Percentiles rank a stretch among this genome's conserved stretches.
These are phyloP conservation scores for Candida neerlandica DNA, from an alignment of 1,139 yeast species.

Conservation along the genomic window DNA sequence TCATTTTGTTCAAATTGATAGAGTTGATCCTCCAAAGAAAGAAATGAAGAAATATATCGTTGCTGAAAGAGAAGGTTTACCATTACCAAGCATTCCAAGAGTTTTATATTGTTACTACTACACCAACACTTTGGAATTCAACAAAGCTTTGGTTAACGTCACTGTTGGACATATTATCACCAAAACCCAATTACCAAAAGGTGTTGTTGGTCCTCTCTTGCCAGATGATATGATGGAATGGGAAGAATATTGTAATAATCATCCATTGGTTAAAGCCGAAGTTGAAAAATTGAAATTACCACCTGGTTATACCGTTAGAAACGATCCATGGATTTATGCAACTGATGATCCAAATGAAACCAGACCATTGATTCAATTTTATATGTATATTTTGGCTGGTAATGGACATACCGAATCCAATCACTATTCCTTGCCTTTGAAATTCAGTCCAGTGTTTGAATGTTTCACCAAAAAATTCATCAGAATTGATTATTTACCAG, in stretches of 20 bases:
- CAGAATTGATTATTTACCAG: constrained; percentile 79
- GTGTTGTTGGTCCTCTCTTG: constrained; percentile 73
- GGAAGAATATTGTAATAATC: constrained; percentile 52
- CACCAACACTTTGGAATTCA: constrained; percentile 56
- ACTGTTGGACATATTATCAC: constrained; percentile 66
- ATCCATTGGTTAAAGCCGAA: constrained; percentile 65
- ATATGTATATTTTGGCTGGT: constrained; percentile 74
- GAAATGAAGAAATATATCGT: constrained; percentile 69
- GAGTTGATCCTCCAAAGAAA: constrained; percentile 80
- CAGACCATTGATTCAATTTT: constrained; percentile 70
- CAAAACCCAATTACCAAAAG: constrained; percentile 57
- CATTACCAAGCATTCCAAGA: constrained; percentile 63
- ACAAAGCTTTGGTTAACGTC: constrained; percentile 75
- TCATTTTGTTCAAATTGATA: constrained; percentile 74
- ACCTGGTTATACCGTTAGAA: constrained; percentile 56
- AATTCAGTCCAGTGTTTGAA: constrained; percentile 81
- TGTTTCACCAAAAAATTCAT: constrained; percentile 63
- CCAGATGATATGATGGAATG: constrained; percentile 65
- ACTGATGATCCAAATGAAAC: constrained; percentile 64
- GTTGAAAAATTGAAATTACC: constrained; percentile 66
- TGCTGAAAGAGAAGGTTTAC: constrained; percentile 64
- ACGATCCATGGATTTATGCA: constrained; percentile 91
- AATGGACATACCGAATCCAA: constrained; percentile 76
- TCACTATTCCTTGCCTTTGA: constrained; percentile 82
- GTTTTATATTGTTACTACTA: constrained; percentile 70